phyloP scores from a whole-genome alignment of 2,329 filamentous ascomycete species.

The Fusarium pseudograminearum region DNA sequence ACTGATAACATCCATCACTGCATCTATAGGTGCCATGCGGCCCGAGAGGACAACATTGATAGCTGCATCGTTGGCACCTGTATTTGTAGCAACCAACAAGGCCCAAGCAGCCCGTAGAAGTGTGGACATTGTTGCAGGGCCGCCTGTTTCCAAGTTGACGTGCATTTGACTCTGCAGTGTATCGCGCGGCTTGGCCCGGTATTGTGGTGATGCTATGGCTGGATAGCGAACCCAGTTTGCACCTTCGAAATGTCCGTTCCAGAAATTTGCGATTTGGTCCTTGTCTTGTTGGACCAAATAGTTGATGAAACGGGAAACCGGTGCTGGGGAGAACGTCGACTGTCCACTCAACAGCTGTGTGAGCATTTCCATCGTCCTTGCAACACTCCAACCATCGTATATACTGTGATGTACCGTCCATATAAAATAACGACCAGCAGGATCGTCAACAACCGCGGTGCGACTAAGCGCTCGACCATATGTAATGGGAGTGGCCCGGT shows the following conservation, averaged over 20 bases:
- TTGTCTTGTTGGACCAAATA: neutral
- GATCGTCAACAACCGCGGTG: neutral
- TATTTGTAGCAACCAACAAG: neutral
- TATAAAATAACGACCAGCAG: neutral
- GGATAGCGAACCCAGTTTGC: slow-evolving; percentile 3
- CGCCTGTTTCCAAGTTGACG: neutral
- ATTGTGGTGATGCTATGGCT: neutral
- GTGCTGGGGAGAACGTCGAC: neutral
- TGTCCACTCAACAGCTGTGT: neutral
- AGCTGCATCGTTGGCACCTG: neutral
- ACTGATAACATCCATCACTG: slow-evolving; percentile 7
- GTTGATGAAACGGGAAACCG: neutral
- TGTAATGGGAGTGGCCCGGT: neutral
- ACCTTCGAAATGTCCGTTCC: neutral
- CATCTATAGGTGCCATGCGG: slow-evolving; percentile 5
- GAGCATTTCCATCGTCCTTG: slow-evolving; percentile 3
- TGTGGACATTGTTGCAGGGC: neutral
- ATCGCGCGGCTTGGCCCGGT: neutral
- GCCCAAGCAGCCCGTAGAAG: slow-evolving; percentile 7
- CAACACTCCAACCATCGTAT: slow-evolving; percentile 1
- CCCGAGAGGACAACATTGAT: slow-evolving; percentile 2
- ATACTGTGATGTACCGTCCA: slow-evolving; percentile 4
- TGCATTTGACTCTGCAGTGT: neutral
- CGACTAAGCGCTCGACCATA: neutral
- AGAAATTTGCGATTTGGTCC: neutral